phyloP scores from a whole-genome alignment of 1,139 yeast species.

The Pichia sp. region DNA sequence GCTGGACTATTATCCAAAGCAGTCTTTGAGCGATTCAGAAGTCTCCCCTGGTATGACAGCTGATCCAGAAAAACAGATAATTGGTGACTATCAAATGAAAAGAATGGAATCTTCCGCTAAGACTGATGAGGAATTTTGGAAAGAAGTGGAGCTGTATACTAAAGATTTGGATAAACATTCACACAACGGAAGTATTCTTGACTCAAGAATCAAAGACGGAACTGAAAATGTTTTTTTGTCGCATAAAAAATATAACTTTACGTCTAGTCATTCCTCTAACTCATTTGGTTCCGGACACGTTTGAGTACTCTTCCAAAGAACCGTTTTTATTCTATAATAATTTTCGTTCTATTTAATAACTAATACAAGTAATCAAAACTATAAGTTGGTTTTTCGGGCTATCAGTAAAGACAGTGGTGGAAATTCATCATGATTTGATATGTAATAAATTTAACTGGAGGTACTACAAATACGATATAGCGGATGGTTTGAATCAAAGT shows the following conservation, averaged over 20 bases:
- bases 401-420: too few species aligned
- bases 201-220: background rate
- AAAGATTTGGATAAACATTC: constrained; percentile 23
- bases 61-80: constrained; percentile 4
- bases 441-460: too few species aligned
- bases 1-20: constrained; percentile 9
- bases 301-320: background rate
- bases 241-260: background rate
- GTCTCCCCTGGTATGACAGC: constrained; percentile 2
- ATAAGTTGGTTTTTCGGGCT: too few species aligned
- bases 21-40: constrained; percentile 6
- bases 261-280: background rate
- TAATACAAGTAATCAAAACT: too few species aligned
- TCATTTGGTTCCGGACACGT: background rate
- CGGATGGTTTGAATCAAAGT: too few species aligned
- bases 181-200: constrained; percentile 5
- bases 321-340: background rate
- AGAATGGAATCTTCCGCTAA: constrained; percentile 11
- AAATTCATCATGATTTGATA: too few species aligned
- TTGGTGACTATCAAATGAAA: constrained; percentile 3
- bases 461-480: too few species aligned
- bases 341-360: background rate
- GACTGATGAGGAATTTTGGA: constrained; percentile 26
- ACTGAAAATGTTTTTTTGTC: background rate
- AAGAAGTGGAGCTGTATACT: constrained; percentile 29